Evolutionary conservation across 2,329 filamentous ascomycete genomes (phyloP).

Genomic region (Fusarium lyarnte): DNA sequence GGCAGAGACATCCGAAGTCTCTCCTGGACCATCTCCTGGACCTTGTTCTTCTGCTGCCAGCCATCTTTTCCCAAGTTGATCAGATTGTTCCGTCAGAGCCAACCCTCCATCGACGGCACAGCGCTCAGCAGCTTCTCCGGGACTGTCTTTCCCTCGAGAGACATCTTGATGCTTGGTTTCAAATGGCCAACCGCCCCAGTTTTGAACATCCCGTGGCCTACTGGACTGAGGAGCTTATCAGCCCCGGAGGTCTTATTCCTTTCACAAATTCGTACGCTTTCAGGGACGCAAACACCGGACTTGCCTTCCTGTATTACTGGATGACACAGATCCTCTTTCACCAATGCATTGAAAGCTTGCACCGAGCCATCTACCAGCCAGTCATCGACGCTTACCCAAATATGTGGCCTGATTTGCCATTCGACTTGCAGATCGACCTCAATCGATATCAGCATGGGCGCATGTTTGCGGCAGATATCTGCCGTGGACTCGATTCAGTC

Average conservation of each 20-base stretch:
- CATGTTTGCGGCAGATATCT: constrained; percentile 59
- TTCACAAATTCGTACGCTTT: constrained; percentile 59
- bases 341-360: constrained; percentile 57
- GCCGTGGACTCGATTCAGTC: constrained; percentile 60
- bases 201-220: constrained; percentile 48
- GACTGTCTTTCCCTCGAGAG: constrained; percentile 59
- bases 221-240: constrained; percentile 51
- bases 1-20: constrained; percentile 62
- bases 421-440: constrained; percentile 53
- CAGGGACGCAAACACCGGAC: constrained; percentile 54
- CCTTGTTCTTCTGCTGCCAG: constrained; percentile 57
- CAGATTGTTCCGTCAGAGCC: constrained; percentile 51
- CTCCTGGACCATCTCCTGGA: constrained; percentile 63
- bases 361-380: constrained; percentile 56
- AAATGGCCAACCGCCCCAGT: constrained; percentile 42
- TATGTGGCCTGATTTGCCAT: constrained; percentile 52
- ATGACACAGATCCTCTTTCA: constrained; percentile 60
- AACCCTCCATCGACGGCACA: constrained; percentile 53
- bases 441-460: constrained; percentile 56
- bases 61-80: constrained; percentile 58
- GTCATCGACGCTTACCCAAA: constrained; percentile 53
- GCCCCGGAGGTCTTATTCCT: constrained; percentile 49
- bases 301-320: constrained; percentile 65
- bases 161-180: constrained; percentile 60
- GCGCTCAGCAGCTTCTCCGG: constrained; percentile 59